These are phyloP conservation scores for Fusarium siculi DNA, from an alignment of 2,329 filamentous ascomycete genomes.

Conservation along the genomic window DNA sequence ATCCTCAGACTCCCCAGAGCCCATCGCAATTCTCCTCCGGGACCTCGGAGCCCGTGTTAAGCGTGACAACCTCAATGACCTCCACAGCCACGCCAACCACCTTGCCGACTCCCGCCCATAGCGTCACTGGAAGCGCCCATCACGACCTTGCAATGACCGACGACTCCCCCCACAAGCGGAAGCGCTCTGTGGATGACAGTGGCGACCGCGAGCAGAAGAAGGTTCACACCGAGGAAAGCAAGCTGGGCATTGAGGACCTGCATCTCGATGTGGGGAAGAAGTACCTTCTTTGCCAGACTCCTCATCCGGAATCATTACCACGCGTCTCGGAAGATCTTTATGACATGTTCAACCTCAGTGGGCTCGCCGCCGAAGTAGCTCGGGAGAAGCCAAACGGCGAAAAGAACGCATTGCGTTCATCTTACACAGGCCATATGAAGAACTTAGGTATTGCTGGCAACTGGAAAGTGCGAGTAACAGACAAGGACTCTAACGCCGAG, in stretches of 20 bases:
- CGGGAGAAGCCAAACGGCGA: conserved; percentile 72
- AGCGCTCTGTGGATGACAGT: conserved; percentile 66
- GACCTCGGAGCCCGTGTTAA: conserved; percentile 62
- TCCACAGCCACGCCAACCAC: conserved; percentile 62
- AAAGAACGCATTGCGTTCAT: conserved; percentile 74
- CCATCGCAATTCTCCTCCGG: conserved; percentile 70
- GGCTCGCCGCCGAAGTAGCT: conserved; percentile 69
- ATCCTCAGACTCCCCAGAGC: conserved; percentile 75
- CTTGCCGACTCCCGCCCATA: conserved; percentile 71
- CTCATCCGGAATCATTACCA: conserved; percentile 60
- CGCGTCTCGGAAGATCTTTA: conserved; percentile 67
- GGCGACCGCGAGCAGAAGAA: conserved; percentile 70
- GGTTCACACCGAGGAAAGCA: conserved; percentile 69
- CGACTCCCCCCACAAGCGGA: conserved; percentile 69
- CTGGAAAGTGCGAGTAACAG: conserved; percentile 68
- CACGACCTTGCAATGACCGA: conserved; percentile 61
- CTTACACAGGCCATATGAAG: conserved; percentile 76
- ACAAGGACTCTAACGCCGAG: conserved; percentile 55
- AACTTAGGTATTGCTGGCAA: conserved; percentile 69
- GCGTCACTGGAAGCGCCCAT: conserved; percentile 66
- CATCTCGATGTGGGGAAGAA: conserved; percentile 74
- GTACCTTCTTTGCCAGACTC: conserved; percentile 73
- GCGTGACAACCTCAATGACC: conserved; percentile 63
- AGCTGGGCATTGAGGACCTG: conserved; percentile 71
- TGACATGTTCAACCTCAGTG: conserved; percentile 65